phyloP scores from a whole-genome alignment of 176 grass and related monocot species.

The Canna indica region DNA sequence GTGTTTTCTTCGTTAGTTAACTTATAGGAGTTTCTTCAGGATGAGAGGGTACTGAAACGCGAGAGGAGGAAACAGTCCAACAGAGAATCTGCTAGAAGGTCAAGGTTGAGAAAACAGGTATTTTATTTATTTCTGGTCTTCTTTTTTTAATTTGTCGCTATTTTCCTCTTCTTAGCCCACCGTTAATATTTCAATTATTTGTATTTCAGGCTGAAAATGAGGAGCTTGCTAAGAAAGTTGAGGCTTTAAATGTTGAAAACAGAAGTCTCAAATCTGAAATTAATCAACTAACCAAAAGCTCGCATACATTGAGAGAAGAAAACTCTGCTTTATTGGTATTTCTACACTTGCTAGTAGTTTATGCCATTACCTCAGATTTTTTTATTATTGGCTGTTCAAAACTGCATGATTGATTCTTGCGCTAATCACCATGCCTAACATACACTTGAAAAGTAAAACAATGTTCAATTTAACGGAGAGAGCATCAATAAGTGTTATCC shows the following conservation, averaged over 20 bases:
- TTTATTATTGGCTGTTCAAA: background rate
- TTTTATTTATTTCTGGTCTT: background rate
- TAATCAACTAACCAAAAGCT: constrained; percentile 35
- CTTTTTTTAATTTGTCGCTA: background rate
- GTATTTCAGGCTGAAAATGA: constrained; percentile 67
- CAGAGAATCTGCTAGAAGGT: constrained; percentile 68
- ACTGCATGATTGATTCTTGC: background rate
- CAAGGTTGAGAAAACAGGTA: constrained; percentile 86
- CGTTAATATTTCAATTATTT: background rate
- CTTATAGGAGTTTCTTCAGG: constrained; percentile 24
- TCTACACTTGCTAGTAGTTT: background rate
- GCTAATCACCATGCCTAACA: too few relatives aligned
- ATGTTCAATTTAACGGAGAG: too few relatives aligned
- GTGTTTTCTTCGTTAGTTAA: background rate
- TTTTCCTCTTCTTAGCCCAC: background rate
- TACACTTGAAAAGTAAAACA: too few relatives aligned
- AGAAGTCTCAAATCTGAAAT: constrained; percentile 55
- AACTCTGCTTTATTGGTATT: constrained; percentile 60
- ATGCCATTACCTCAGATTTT: background rate
- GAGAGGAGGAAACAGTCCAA: constrained; percentile 30
- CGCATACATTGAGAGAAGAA: constrained; percentile 56
- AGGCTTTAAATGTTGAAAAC: constrained; percentile 54
- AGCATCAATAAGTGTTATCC: too few relatives aligned
- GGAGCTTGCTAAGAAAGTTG: constrained; percentile 47
- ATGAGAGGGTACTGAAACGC: constrained; percentile 51